phyloP scores from a whole-genome alignment of 345 rosid species.

The Boechera retrofracta region DNA sequence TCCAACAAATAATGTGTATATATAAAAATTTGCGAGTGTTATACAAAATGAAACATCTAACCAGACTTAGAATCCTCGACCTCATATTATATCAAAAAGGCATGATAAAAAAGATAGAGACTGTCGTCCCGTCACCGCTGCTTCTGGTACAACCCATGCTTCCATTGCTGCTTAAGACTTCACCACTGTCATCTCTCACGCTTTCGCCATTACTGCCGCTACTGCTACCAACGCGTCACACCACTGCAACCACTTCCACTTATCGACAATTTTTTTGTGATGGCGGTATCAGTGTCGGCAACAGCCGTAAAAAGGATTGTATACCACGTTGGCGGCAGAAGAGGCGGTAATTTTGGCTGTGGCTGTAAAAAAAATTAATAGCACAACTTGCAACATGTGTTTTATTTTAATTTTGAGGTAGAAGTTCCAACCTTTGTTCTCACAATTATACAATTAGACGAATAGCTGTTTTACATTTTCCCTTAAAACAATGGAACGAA shows the following conservation, averaged over 20 bases:
- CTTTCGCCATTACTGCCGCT: background rate
- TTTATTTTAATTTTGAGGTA: background rate
- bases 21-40: background rate
- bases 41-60: background rate
- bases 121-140: background rate
- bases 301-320: background rate
- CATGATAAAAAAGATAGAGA: slow-evolving; percentile 3
- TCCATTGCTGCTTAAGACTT: background rate
- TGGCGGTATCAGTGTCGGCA: background rate
- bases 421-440: background rate
- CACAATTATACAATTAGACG: background rate
- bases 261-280: background rate
- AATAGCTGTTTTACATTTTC: too few relatives aligned
- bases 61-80: background rate
- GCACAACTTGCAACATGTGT: background rate
- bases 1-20: background rate
- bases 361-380: background rate
- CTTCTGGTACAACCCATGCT: background rate
- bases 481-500: too few relatives aligned
- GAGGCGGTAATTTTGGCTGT: background rate
- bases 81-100: background rate
- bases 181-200: background rate
- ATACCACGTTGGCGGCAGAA: background rate
- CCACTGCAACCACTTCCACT: background rate
- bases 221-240: background rate